Evolutionary conservation across 441 rosid genomes (phyloP).

Genomic region (Erysimum cheiri): DNA sequence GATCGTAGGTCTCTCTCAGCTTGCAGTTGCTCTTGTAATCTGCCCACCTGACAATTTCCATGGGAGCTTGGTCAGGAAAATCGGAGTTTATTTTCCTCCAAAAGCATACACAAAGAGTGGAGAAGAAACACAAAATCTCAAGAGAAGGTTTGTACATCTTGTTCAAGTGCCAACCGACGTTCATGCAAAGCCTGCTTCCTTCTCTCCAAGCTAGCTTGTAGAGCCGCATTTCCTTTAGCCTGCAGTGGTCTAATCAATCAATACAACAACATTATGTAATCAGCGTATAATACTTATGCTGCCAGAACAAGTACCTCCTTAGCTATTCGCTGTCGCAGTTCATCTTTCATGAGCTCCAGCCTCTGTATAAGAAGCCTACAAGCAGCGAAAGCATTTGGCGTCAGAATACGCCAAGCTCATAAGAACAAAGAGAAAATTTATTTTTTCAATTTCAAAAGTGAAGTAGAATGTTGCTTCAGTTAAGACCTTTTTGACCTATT

Average conservation of each 20-base stretch:
- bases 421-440: neutral
- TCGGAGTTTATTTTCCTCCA: slow-evolving; percentile 11
- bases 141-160: slow-evolving; percentile 73
- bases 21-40: slow-evolving; percentile 97
- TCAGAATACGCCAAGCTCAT: slow-evolving; percentile 17
- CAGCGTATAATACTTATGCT: slow-evolving; percentile 33
- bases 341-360: slow-evolving; percentile 93
- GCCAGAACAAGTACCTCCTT: slow-evolving; percentile 74
- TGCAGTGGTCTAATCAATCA: slow-evolving; percentile 44
- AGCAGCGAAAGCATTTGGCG: slow-evolving; percentile 32
- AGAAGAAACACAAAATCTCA: slow-evolving; percentile 17
- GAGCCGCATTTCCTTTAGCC: slow-evolving; percentile 97
- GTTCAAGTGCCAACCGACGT: slow-evolving; percentile 97
- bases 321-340: slow-evolving; percentile 88
- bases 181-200: slow-evolving; percentile 98
- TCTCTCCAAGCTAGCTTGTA: slow-evolving; percentile 98
- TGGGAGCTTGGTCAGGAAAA: slow-evolving; percentile 37
- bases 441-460: slow-evolving; percentile 6
- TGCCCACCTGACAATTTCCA: slow-evolving; percentile 69
- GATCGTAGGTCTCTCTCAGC: slow-evolving; percentile 98
- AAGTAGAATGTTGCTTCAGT: slow-evolving; percentile 17
- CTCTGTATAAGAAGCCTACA: slow-evolving; percentile 94
- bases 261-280: slow-evolving; percentile 32
- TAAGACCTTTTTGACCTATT: slow-evolving; percentile 9
- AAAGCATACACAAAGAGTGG: neutral